phyloP scores from a whole-genome alignment of 148 eudicot genomes.

The Camellia granthamiana region DNA sequence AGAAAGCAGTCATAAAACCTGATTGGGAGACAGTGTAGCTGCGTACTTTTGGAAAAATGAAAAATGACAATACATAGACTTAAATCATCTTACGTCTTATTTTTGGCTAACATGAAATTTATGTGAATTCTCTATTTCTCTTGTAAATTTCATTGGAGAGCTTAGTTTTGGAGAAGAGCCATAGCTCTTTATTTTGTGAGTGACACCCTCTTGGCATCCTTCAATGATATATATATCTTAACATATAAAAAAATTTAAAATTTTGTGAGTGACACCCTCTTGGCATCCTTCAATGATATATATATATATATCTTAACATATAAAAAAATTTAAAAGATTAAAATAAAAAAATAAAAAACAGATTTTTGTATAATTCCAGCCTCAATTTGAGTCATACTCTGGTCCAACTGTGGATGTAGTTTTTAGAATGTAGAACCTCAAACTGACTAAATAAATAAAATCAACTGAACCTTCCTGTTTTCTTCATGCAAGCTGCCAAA shows the following conservation, averaged over 20 bases:
- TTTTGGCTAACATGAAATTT: too few species aligned
- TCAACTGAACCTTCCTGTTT: too few species aligned
- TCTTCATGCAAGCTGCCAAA: too few species aligned
- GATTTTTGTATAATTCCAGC: not conserved
- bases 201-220: not conserved
- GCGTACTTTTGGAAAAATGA: too few species aligned
- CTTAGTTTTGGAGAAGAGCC: not conserved
- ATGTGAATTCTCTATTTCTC: too few species aligned
- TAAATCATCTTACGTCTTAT: not conserved
- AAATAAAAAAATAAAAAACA: not conserved
- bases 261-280: not conserved
- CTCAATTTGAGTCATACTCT: too few species aligned
- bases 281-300: not conserved
- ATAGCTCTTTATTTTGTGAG: not conserved
- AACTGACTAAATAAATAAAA: too few species aligned
- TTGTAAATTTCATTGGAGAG: not conserved
- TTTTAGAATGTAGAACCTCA: too few species aligned
- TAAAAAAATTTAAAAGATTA: too few species aligned
- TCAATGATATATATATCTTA: not conserved
- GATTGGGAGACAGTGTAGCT: not conserved
- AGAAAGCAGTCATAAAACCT: conserved; percentile 3
- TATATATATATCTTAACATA: not conserved
- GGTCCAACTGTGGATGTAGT: too few species aligned
- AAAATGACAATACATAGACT: not conserved
- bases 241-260: too few species aligned